Base-by-base conservation (phyloP, 2,329 filamentous ascomycete genomes). In the Fusarium sp. region DNA sequence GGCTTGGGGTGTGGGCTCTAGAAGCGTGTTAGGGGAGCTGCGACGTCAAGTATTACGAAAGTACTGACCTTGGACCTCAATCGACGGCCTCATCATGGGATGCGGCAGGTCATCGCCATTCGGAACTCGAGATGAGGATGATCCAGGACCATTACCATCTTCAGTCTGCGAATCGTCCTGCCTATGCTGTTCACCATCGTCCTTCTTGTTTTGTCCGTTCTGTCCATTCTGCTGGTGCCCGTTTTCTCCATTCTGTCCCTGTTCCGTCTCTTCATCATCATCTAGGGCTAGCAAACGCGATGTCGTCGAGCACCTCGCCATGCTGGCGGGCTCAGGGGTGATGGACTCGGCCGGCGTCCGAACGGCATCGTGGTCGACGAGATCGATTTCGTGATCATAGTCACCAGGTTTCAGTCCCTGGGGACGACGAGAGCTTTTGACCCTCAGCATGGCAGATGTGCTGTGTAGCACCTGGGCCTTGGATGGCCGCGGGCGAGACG, bases 331-430 rank as follows among this genome's bases (percentile, higher is more conserved):
- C 40, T 79, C 74, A 20, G 71, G 72, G 24, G 71, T 73, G 22
- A 61, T 38, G 20, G 73, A 62, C 59, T 66, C 62, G 57, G 72
- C 63, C 44, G 76, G 75, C 42, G 77, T 78, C 57, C 65, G 63
- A 14, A 72, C 74, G 69, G 79, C 71, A 77, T 85, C 84, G 64
- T 86, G 84, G 80, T 94, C 92, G 74, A 93, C 85, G 40, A 95
- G 88, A 74, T 80, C 83, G 78, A 95, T 95, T 80, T 92, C 91
- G 81, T 94, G 92, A 77, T 92, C 91, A 78, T 92, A 92, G 75
- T 92, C 90, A 79, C 83, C 84, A 72, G 91, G 89, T 80, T 87
- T 87, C 66, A 91, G 84, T 64, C 84, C 83, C 60, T 84, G 79
- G 40, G 84, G 87, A 77, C 90, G 89, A 77, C 90, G 89, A 72